Evolutionary conservation across 2,329 filamentous ascomycete species (phyloP), one percentile per base, ranked within the genome.

Genomic region (Fusarium pseudonygamai): DNA sequence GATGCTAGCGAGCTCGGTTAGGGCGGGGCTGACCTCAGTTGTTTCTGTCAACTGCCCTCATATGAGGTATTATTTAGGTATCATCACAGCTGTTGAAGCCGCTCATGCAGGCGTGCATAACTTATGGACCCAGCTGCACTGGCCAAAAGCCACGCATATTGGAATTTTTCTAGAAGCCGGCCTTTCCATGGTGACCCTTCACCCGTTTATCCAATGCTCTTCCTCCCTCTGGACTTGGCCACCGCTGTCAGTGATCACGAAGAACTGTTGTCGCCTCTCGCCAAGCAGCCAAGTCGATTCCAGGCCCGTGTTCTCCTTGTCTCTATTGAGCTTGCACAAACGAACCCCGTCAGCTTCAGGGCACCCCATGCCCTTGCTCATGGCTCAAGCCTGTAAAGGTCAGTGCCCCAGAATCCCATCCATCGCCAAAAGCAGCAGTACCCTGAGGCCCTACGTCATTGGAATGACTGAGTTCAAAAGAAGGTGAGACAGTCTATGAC

Each of bases 81-180:
- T 26, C 43, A 36, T 42, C 43, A 42, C 60, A 71, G 70, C 71
- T 73, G 52, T 24, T 58, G 34, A 49, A 69, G 59, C 64, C 64
- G 64, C 56, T 50, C 49, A 72, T 72, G 70, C 70, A 73, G 70
- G 60, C 32, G 56, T 66, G 49, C 64, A 69, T 67, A 62, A 69
- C 49, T 42, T 67, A 67, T 49, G 61, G 67, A 62, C 42, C 66
- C 53, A 45, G 58, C 63, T 69, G 66, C 62, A 73, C 60, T 58
- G 45, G 50, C 57, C 60, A 67, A 50, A 61, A 61, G 66, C 73
- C 75, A 49, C 47, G 26, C 47, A 47, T 71, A 65, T 56, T 76
- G 49, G 76, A 78, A 78, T 69, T 72, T 59, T 78, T 78, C 76
- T 78, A 64, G 76, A 78, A 78, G 73, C 64, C 53, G 64, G 59